Base-by-base conservation (phyloP, 2,329 filamentous ascomycete genomes). In the Xylariaceae sp. region DNA sequence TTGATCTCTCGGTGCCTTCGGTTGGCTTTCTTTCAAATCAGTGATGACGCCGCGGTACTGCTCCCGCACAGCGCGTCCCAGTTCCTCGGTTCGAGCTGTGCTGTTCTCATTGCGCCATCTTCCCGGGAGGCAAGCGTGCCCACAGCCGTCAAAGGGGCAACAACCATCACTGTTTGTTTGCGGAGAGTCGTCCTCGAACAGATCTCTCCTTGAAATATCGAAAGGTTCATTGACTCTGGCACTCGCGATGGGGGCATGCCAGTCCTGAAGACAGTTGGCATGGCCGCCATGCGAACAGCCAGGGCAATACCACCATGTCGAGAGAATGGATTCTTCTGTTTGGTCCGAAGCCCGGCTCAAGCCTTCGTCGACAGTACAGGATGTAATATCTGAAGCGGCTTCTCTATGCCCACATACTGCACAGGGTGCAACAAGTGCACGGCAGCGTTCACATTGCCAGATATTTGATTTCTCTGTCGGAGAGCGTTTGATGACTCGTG, bases 81-180 rank as follows among this genome's bases (percentile, higher is more conserved):
- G 71, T 58, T 85, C 82, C n/a, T 83, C 82, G 37, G 76, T 76
- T 3, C 77, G 73, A 2, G 74, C 74, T 0, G 75, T 76, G 30
- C 69, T 73, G 1, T 69, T 75, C 64, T 83, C 80, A 5, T 79
- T 74, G 3, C 81, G 77, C 73, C 83, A 85, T 42, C 74, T 74
- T 0, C 83, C 82, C 0, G 83, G 83, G 0, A 87, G 75, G 62
- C 85, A 88, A 34, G 82, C 82, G 66, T 88, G 85, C 2, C 84
- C 80, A 67, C 85, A 88, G 0, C 85, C 84, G 62, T 87, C 83
- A n/a, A 85, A 72, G 1, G 85, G 84, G 63, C 85, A 88, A 70
- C 80, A 85, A 0, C 85, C 85, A 52, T 80, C 82, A 37, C 79
- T 80, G 63, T 70, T 77, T 7, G 74, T 72, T 15, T 75, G 74